phyloP scores from a whole-genome alignment of 305 asterid genomes.

The Lippia alba region DNA sequence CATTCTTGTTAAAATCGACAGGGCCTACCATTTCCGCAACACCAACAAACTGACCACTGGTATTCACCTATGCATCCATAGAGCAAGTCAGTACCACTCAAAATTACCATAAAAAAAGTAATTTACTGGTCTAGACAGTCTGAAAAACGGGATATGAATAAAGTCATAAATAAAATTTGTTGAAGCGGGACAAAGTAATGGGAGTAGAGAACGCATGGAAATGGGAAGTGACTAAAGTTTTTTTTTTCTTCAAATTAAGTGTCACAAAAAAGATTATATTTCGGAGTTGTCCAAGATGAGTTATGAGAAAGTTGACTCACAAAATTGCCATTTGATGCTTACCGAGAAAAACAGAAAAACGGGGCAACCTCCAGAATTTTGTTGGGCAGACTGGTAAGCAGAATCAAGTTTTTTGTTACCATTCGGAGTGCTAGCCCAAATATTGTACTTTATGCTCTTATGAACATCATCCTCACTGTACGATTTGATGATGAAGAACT shows the following conservation, averaged over 20 bases:
- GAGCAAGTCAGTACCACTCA: not conserved
- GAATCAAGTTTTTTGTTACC: slow-evolving; percentile 79
- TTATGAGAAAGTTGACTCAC: no score
- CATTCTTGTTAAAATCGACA: slow-evolving; percentile 62
- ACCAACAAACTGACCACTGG: slow-evolving; percentile 73
- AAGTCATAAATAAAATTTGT: not conserved
- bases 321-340: slow-evolving; percentile 23
- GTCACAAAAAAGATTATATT: no score
- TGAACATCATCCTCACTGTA: slow-evolving; percentile 86
- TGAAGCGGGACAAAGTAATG: no score
- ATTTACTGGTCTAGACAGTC: no score
- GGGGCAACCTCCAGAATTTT: slow-evolving; percentile 56
- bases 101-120: no score
- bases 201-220: no score
- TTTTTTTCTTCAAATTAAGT: no score
- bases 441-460: slow-evolving; percentile 74
- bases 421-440: slow-evolving; percentile 82
- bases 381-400: slow-evolving; percentile 63
- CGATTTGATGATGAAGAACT: slow-evolving; percentile 71
- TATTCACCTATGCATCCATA: slow-evolving; percentile 49
- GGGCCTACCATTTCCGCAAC: slow-evolving; percentile 70
- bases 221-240: no score
- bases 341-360: slow-evolving; percentile 79
- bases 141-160: not conserved
- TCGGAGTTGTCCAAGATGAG: no score